Evolutionary conservation across 2,329 filamentous ascomycete genomes (phyloP).

Genomic region (Biscogniauxia mediterranea): DNA sequence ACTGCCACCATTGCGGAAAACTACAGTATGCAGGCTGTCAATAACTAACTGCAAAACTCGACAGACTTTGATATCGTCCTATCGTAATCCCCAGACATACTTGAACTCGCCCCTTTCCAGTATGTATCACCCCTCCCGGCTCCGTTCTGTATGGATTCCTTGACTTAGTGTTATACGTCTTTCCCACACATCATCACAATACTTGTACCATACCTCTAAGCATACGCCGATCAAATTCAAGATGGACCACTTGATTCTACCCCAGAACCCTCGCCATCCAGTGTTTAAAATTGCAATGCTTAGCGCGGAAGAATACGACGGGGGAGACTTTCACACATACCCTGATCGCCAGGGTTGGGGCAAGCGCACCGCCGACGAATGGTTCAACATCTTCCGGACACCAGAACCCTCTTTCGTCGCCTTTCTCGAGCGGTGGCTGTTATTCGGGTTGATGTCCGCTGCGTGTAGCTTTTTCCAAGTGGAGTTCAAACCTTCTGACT

Average conservation of each 20-base stretch:
- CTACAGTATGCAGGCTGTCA: no score
- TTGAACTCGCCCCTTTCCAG: no score
- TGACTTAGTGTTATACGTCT: no score
- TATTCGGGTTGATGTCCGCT: not conserved
- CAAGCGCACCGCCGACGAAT: not conserved
- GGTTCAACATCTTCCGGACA: not conserved
- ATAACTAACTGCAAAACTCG: no score
- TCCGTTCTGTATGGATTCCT: no score
- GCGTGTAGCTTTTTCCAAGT: not conserved
- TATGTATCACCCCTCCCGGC: no score
- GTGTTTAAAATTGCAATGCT: not conserved
- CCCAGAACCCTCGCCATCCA: not conserved
- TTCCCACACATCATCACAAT: no score
- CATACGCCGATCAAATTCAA: not conserved
- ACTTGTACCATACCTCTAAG: no score
- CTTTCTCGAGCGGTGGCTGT: not conserved
- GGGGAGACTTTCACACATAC: not conserved
- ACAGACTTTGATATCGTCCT: no score
- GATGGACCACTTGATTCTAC: not conserved
- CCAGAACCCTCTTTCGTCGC: not conserved
- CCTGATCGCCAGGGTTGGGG: not conserved
- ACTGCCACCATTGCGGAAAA: no score
- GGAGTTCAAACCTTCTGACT: not conserved
- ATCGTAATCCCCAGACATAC: no score
- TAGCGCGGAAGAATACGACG: not conserved